phyloP scores from a whole-genome alignment of 1,139 yeast genomes.

The Protomyces lactucae-debilis region DNA sequence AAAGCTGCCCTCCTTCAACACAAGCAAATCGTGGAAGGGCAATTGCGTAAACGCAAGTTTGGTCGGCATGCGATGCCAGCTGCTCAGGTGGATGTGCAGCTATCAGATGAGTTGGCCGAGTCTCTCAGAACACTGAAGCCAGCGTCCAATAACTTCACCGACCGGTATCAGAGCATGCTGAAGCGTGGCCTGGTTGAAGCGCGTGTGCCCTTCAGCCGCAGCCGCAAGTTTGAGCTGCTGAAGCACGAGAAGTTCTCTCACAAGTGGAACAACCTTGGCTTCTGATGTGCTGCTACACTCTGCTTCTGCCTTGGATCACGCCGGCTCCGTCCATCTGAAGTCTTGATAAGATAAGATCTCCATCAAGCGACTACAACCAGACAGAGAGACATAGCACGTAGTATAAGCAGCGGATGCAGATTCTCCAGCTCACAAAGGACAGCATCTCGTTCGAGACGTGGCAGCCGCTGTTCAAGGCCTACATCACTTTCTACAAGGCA shows the following conservation, averaged over 20 bases:
- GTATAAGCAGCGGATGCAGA: background rate
- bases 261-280: constrained; percentile 11
- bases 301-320: background rate
- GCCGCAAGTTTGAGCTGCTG: constrained; percentile 61
- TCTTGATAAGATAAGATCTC: no score
- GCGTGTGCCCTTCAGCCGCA: constrained; percentile 64
- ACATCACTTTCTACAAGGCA: constrained; percentile 14
- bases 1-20: constrained; percentile 1
- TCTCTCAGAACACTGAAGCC: constrained; percentile 74
- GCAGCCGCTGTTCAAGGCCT: constrained; percentile 2
- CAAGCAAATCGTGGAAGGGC: background rate
- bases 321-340: no score
- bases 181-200: constrained; percentile 81
- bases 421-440: background rate
- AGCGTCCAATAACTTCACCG: constrained; percentile 82
- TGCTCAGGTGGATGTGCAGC: constrained; percentile 73
- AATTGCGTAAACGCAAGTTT: constrained; percentile 38
- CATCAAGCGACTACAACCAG: no score
- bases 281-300: background rate
- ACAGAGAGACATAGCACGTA: background rate
- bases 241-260: constrained; percentile 88
- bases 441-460: constrained; percentile 2
- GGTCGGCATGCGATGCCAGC: constrained; percentile 57
- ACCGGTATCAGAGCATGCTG: constrained; percentile 76
- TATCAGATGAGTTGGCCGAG: constrained; percentile 82